These are phyloP conservation scores for Stachybotrys elegans DNA, from an alignment of 2,329 filamentous ascomycete species.

Conservation along the genomic window DNA sequence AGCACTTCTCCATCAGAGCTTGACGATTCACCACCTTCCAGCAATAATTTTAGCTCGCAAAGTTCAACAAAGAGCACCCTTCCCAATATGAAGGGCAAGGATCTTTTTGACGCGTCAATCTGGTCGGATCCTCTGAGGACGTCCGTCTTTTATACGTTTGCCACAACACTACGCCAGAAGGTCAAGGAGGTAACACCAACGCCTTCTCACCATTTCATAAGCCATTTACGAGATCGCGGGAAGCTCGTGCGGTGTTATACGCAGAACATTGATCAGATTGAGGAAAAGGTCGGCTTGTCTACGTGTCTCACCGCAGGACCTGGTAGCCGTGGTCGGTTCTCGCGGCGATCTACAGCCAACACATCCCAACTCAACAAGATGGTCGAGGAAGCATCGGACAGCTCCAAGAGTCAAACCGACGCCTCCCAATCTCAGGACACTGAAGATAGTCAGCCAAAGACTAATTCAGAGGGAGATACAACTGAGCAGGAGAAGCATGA, in stretches of 20 bases:
- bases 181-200: slow-evolving; percentile 60
- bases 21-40: slow-evolving; percentile 37
- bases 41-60: slow-evolving; percentile 36
- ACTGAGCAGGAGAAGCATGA: slow-evolving; percentile 14
- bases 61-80: slow-evolving; percentile 29
- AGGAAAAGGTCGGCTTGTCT: slow-evolving; percentile 63
- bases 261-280: slow-evolving; percentile 70
- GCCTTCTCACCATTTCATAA: slow-evolving; percentile 63
- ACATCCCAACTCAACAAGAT: slow-evolving; percentile 28
- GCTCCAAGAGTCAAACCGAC: slow-evolving; percentile 10
- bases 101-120: slow-evolving; percentile 66
- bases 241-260: slow-evolving; percentile 69
- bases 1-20: slow-evolving; percentile 40
- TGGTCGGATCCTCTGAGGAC: slow-evolving; percentile 65
- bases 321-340: slow-evolving; percentile 57
- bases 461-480: background rate
- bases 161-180: slow-evolving; percentile 61
- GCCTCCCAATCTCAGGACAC: background rate
- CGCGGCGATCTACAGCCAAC: slow-evolving; percentile 38
- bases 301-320: slow-evolving; percentile 58
- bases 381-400: slow-evolving; percentile 28
- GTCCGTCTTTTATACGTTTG: slow-evolving; percentile 68
- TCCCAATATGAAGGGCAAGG: slow-evolving; percentile 63
- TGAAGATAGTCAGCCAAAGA: slow-evolving; percentile 7
- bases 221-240: slow-evolving; percentile 59